Conservation (phyloP, 2,329 filamentous ascomycete species). For the Phaeosphaeriaceae sp. region DNA sequence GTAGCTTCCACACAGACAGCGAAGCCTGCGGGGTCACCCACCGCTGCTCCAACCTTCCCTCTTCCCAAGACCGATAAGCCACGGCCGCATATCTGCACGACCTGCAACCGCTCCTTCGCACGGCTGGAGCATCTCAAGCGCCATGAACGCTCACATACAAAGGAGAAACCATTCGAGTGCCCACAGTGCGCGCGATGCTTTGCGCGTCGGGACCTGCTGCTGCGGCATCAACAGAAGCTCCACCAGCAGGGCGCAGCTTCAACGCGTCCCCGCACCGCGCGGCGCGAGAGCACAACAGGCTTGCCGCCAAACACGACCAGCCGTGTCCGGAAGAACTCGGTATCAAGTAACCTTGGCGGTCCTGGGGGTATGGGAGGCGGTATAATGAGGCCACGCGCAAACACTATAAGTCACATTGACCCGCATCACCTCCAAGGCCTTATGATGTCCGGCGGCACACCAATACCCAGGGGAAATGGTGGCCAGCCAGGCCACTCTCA, state of each 20-base stretch:
- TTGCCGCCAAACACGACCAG: conserved; percentile 72
- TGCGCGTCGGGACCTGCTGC: conserved; percentile 86
- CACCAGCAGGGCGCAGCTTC: conserved; percentile 92
- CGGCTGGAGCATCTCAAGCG: conserved; percentile 95
- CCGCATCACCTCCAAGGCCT: conserved; percentile 71
- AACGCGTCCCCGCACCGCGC: conserved; percentile 79
- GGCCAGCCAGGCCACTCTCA: conserved; percentile 67
- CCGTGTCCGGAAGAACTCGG: conserved; percentile 90
- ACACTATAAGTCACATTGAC: conserved; percentile 96
- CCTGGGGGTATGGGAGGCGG: conserved; percentile 53
- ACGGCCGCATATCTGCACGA: conserved; percentile 89
- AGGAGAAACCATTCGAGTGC: conserved; percentile 98
- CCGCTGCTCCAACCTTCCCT: conserved; percentile 62
- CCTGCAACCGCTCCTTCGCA: conserved; percentile 91
- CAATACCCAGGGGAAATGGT: conserved; percentile 58
- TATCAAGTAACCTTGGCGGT: conserved; percentile 66
- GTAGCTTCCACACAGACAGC: conserved; percentile 42
- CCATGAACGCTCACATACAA: conserved; percentile 96
- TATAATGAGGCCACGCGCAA: conserved; percentile 85
- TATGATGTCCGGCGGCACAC: conserved; percentile 56
- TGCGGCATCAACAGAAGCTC: conserved; percentile 97
- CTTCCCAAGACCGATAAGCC: conserved; percentile 97
- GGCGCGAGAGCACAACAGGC: conserved; percentile 85
- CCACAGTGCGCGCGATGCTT: conserved; percentile 95
- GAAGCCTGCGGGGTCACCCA: conserved; percentile 38